phyloP scores from a whole-genome alignment of 1,284 basidiomycete species.

The Stygiomarasmius scandens region DNA sequence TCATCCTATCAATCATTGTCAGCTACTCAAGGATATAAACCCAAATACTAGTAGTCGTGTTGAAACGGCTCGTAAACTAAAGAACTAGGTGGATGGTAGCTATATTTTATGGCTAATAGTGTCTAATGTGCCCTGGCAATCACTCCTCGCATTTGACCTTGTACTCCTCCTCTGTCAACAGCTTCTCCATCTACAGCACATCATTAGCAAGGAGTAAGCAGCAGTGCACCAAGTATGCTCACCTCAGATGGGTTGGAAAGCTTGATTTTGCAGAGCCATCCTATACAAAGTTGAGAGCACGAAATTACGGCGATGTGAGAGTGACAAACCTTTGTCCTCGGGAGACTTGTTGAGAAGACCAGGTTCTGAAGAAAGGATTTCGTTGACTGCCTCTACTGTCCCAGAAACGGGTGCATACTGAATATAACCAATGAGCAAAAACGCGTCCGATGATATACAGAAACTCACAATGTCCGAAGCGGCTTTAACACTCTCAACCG shows the following conservation, averaged over 20 bases:
- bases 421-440: neutral
- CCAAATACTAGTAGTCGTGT: conserved; percentile 6
- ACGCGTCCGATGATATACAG: conserved; percentile 1
- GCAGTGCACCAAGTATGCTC: conserved; percentile 20
- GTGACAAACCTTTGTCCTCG: conserved; percentile 74
- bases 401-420: conserved; percentile 95
- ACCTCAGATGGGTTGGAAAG: conserved; percentile 79
- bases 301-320: neutral
- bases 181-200: conserved; percentile 60
- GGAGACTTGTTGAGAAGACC: conserved; percentile 89
- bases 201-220: neutral
- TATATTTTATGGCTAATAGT: neutral
- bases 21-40: no score
- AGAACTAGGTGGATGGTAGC: neutral
- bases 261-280: conserved; percentile 96
- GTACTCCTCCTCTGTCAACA: conserved; percentile 84
- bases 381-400: conserved; percentile 81
- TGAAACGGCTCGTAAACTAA: conserved; percentile 6
- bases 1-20: neutral
- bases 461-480: conserved; percentile 88
- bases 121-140: conserved; percentile 11
- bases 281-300: conserved; percentile 43
- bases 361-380: conserved; percentile 69
- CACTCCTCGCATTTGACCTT: conserved; percentile 66
- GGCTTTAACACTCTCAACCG: conserved; percentile 98